A percentile compares a stretch with the other conserved stretches of the same genome.
phyloP scores from a whole-genome alignment of 2,329 filamentous ascomycete species.

The Pestalotiopsis sp. region DNA sequence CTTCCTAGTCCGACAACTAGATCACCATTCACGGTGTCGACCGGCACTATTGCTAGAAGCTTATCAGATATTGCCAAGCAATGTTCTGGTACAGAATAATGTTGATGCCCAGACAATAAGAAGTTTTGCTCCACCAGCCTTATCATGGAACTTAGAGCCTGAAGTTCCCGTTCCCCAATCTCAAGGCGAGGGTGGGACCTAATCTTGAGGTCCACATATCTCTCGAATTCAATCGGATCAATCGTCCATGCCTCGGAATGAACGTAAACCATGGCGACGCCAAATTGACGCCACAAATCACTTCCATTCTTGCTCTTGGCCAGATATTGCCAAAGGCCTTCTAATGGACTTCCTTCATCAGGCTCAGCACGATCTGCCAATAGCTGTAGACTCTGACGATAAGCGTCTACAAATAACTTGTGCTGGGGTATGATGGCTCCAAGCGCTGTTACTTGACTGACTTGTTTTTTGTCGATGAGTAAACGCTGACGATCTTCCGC shows the following conservation, averaged over 20 bases:
- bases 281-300: not conserved
- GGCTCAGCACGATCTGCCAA: not conserved
- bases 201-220: too few relatives aligned
- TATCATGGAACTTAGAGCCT: too few relatives aligned
- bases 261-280: not conserved
- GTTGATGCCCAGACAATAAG: not conserved
- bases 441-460: not conserved
- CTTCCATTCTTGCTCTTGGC: not conserved
- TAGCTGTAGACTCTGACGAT: not conserved
- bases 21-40: not conserved
- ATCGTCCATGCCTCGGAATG: not conserved
- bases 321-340: not conserved
- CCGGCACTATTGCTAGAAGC: not conserved
- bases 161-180: too few relatives aligned
- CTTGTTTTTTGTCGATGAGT: fast-evolving
- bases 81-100: not conserved
- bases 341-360: not conserved
- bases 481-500: not conserved
- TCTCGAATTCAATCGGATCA: too few relatives aligned
- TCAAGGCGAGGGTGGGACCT: too few relatives aligned
- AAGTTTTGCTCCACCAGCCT: not conserved
- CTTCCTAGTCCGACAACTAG: not conserved
- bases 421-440: not conserved
- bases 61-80: not conserved
- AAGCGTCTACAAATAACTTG: not conserved